A percentile compares a stretch with the other conserved stretches of the same genome.
Conservation (phyloP, 148 eudicot species). For the Salicornia ramosissima region DNA sequence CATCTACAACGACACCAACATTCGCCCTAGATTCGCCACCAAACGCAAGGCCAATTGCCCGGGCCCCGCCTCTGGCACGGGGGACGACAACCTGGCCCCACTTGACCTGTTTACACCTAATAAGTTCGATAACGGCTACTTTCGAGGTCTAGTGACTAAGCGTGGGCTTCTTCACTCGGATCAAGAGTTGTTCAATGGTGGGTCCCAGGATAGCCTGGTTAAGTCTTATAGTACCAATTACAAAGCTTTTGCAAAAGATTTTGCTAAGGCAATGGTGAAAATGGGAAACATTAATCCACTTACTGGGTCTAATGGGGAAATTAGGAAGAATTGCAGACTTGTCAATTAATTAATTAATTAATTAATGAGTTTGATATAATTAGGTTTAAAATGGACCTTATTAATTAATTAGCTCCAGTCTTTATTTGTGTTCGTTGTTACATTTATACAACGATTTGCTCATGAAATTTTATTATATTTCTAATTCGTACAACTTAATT, state of each 20-base stretch:
- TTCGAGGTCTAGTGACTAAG: conserved; percentile 17
- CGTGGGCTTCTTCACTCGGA: conserved; percentile 43
- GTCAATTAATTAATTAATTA: conserved; percentile 8
- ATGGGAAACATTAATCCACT: conserved; percentile 23
- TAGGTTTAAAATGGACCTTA: no score
- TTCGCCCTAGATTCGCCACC: conserved; percentile 28
- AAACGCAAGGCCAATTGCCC: conserved; percentile 26
- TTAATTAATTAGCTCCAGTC: no score
- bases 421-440: no score
- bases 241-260: conserved; percentile 14
- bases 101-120: conserved; percentile 23
- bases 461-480: no score
- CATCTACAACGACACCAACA: conserved; percentile 42
- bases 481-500: no score
- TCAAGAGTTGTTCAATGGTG: conserved; percentile 44
- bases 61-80: conserved; percentile 16
- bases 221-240: conserved; percentile 1
- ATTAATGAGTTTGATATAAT: no score
- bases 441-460: no score
- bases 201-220: conserved; percentile 26
- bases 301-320: conserved; percentile 18
- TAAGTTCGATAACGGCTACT: conserved; percentile 30
- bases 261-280: conserved; percentile 23
- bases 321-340: conserved; percentile 16
- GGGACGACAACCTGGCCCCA: conserved; percentile 34